Percentiles rank a stretch among this genome's conserved stretches.
phyloP scores from a whole-genome alignment of 371 early-diverging fungal species.

The Cokeromyces recurvatus region DNA sequence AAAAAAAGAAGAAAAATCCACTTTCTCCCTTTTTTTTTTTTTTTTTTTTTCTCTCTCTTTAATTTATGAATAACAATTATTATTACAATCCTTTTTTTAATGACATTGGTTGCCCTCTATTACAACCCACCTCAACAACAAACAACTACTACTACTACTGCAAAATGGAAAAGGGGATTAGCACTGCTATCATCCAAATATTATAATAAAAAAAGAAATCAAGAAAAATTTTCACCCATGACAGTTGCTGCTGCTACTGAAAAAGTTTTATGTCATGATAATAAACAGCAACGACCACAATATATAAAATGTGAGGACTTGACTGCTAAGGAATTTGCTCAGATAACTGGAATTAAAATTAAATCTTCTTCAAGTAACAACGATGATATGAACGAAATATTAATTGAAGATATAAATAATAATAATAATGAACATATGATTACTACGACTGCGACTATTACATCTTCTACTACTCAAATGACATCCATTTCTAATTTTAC shows the following conservation, averaged over 20 bases:
- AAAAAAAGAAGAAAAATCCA: too few relatives aligned
- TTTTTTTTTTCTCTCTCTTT: too few relatives aligned
- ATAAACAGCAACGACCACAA: background rate
- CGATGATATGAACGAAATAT: background rate
- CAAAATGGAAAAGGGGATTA: conserved; percentile 22
- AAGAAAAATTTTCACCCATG: conserved; percentile 13
- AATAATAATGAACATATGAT: background rate
- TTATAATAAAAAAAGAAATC: conserved; percentile 2
- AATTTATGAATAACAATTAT: too few relatives aligned
- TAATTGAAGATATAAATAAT: too few relatives aligned
- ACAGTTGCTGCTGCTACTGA: conserved; percentile 33
- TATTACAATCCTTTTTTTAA: too few relatives aligned
- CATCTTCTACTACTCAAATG: conserved; percentile 21
- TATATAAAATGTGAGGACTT: conserved; percentile 31
- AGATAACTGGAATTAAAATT: conserved; percentile 37
- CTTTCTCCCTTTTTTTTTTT: too few relatives aligned
- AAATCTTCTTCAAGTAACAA: conserved; percentile 11
- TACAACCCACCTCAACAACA: too few relatives aligned
- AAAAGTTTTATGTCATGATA: conserved; percentile 27
- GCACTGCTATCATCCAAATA: conserved; percentile 13
- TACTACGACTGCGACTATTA: background rate
- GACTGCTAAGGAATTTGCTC: conserved; percentile 45
- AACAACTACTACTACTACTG: too few relatives aligned
- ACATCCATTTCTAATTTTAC: conserved; percentile 17
- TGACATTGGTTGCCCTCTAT: too few relatives aligned